phyloP scores from a whole-genome alignment of 23 red algal genomes.

The Gracilariopsis chorda region DNA sequence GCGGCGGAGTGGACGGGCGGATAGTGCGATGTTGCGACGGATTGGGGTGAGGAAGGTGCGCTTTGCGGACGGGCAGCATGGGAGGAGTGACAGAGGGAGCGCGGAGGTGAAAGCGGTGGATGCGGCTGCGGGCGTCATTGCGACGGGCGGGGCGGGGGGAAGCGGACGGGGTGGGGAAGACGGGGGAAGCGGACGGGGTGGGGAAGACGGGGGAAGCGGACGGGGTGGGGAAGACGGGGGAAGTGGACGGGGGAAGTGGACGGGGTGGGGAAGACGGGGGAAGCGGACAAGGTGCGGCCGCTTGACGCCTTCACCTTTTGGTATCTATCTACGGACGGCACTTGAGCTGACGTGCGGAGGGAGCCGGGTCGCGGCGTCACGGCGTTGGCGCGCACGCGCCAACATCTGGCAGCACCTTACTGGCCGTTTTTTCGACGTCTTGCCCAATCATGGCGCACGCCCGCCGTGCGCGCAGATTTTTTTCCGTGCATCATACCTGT shows the following conservation, averaged over 20 bases:
- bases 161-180: background rate
- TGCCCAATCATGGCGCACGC: too few species aligned
- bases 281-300: background rate
- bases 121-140: background rate
- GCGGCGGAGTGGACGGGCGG: background rate
- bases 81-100: background rate
- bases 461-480: background rate
- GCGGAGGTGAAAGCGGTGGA: background rate
- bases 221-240: background rate
- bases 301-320: too few species aligned
- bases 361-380: background rate
- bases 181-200: background rate
- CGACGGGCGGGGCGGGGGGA: background rate
- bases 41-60: background rate
- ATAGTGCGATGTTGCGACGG: too few species aligned
- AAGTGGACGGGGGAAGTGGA: background rate
- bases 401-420: too few species aligned
- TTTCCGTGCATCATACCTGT: background rate
- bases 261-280: background rate
- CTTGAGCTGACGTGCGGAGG: background rate
- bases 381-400: too few species aligned
- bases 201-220: background rate
- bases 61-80: background rate
- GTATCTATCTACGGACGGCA: background rate
- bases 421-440: too few species aligned